These are phyloP conservation scores for Macrotyloma uniflorum DNA, from an alignment of 306 rosid genomes.

Conservation along the genomic window DNA sequence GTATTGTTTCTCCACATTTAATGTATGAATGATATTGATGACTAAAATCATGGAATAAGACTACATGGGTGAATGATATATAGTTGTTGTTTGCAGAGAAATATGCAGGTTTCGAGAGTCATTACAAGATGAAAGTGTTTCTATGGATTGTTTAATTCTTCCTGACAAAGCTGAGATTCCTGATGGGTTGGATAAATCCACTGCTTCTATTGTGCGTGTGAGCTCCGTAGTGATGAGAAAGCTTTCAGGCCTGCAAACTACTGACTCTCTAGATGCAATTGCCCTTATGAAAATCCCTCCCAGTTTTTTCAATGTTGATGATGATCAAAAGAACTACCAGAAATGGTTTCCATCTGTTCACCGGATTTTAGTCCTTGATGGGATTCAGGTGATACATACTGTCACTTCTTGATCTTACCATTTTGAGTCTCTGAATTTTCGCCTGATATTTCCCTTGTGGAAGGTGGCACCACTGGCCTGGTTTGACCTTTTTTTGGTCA, in stretches of 20 bases:
- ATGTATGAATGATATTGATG: neutral
- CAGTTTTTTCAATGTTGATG: slow-evolving; percentile 54
- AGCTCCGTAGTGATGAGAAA: slow-evolving; percentile 76
- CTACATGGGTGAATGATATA: slow-evolving; percentile 27
- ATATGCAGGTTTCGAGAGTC: slow-evolving; percentile 69
- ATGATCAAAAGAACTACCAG: slow-evolving; percentile 43
- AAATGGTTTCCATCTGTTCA: slow-evolving; percentile 65
- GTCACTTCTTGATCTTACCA: neutral
- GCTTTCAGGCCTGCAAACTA: slow-evolving; percentile 76
- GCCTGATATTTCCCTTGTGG: too few species aligned
- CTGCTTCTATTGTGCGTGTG: slow-evolving; percentile 62
- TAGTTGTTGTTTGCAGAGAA: slow-evolving; percentile 64
- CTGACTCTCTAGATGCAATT: slow-evolving; percentile 77
- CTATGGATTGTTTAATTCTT: slow-evolving; percentile 72
- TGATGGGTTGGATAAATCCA: slow-evolving; percentile 50
- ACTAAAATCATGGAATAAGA: slow-evolving; percentile 1
- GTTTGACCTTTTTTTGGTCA: too few species aligned
- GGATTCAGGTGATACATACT: slow-evolving; percentile 70
- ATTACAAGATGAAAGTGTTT: slow-evolving; percentile 50
- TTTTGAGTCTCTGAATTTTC: slow-evolving; percentile 3
- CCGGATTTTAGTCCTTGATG: slow-evolving; percentile 86
- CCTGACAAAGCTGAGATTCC: slow-evolving; percentile 71
- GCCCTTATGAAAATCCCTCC: slow-evolving; percentile 77
- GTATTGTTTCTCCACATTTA: neutral
- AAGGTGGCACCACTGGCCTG: too few species aligned